Percentiles rank a stretch among this genome's conserved stretches.
phyloP scores from a whole-genome alignment of 1,139 yeast genomes.

The Kodamaea sp. region DNA sequence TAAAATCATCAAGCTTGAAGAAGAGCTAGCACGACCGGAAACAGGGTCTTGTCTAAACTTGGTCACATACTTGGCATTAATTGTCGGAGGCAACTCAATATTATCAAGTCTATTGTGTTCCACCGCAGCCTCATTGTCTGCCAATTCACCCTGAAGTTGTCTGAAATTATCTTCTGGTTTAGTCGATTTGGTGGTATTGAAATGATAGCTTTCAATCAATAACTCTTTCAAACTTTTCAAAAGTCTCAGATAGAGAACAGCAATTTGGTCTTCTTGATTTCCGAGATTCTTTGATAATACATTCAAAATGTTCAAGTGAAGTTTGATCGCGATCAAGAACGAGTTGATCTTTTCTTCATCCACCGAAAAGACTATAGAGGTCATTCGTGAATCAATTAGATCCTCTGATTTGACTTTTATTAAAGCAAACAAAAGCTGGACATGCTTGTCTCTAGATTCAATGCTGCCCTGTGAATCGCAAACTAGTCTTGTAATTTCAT shows the following conservation, averaged over 20 bases:
- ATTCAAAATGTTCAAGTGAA: slow-evolving; percentile 27
- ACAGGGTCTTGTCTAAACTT: slow-evolving; percentile 8
- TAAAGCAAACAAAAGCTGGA: slow-evolving; percentile 5
- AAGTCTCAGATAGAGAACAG: slow-evolving; percentile 14
- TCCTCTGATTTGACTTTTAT: slow-evolving; percentile 25
- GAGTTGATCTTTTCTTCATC: slow-evolving; percentile 36
- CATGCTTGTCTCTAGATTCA: slow-evolving; percentile 6
- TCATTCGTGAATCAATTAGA: slow-evolving; percentile 25
- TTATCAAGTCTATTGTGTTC: slow-evolving; percentile 34
- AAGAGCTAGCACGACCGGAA: slow-evolving; percentile 7
- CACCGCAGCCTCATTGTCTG: background rate
- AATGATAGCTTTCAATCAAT: slow-evolving; percentile 18
- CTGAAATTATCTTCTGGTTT: slow-evolving; percentile 2
- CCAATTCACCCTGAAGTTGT: background rate
- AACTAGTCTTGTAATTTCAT: background rate
- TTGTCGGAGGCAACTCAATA: slow-evolving; percentile 41
- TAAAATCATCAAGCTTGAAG: slow-evolving; percentile 22
- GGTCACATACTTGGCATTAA: slow-evolving; percentile 34
- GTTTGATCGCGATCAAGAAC: slow-evolving; percentile 30
- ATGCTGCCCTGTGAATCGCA: background rate
- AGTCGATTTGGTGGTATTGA: slow-evolving; percentile 10
- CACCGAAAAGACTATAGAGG: slow-evolving; percentile 27
- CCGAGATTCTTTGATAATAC: slow-evolving; percentile 15
- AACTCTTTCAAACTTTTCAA: slow-evolving; percentile 17
- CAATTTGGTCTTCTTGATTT: slow-evolving; percentile 8